Percentiles rank a stretch among this genome's conserved stretches.
phyloP scores from a whole-genome alignment of 1,284 basidiomycete genomes.

The Sporisorium scitamineum region DNA sequence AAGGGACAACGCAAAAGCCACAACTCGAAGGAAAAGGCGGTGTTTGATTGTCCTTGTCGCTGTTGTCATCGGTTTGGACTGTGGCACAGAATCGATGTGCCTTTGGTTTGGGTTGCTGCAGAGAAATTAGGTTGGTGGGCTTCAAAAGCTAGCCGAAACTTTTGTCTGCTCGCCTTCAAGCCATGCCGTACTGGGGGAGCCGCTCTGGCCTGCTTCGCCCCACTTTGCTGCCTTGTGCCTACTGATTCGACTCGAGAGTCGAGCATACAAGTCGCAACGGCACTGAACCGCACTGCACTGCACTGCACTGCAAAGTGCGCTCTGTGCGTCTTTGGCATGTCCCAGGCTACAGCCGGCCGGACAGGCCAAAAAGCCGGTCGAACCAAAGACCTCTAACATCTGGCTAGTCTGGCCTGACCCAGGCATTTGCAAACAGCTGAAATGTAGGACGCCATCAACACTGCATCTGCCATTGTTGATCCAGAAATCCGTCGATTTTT shows the following conservation, averaged over 20 bases:
- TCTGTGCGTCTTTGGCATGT: too few relatives aligned
- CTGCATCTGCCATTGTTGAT: neutral
- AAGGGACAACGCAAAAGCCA: neutral
- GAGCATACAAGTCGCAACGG: too few relatives aligned
- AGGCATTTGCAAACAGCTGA: neutral
- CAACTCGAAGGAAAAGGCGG: neutral
- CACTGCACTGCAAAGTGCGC: too few relatives aligned
- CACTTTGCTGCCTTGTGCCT: too few relatives aligned
- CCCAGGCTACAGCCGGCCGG: too few relatives aligned
- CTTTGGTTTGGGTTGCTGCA: neutral
- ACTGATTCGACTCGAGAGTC: too few relatives aligned
- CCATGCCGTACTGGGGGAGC: too few relatives aligned
- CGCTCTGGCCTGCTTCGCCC: too few relatives aligned
- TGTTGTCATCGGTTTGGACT: neutral
- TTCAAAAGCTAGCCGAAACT: neutral
- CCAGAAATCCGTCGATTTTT: neutral
- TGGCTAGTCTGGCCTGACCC: neutral
- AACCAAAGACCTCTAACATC: neutral
- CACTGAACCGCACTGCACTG: too few relatives aligned
- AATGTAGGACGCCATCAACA: neutral
- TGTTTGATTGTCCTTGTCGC: neutral
- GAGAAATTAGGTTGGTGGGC: neutral
- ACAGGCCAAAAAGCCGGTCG: too few relatives aligned
- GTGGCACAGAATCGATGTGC: too few relatives aligned
- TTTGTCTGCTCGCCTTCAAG: too few relatives aligned